Conservation (phyloP, 768 basidiomycete genomes). For the Serendipita vermifera region DNA sequence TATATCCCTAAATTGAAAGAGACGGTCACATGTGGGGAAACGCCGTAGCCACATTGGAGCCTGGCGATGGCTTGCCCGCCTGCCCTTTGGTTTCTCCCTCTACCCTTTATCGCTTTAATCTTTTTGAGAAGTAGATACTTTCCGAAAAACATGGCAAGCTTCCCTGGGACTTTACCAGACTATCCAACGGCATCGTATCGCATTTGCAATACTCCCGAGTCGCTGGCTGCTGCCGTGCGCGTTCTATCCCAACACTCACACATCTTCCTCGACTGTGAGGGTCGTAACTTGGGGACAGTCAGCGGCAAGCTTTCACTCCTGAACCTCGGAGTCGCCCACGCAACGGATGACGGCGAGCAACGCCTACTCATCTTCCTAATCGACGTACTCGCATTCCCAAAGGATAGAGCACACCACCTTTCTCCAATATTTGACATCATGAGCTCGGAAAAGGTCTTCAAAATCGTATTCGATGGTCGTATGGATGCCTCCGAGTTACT, state of each 20-base stretch:
- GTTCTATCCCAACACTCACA: not conserved
- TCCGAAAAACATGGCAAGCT: too few relatives aligned
- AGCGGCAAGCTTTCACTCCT: not conserved
- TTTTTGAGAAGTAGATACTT: too few relatives aligned
- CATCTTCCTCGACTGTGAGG: not conserved
- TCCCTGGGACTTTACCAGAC: too few relatives aligned
- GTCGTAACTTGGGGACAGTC: not conserved
- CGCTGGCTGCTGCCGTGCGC: not conserved
- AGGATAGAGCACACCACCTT: not conserved
- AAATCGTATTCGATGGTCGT: not conserved
- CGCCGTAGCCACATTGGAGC: too few relatives aligned
- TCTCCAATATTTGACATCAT: not conserved
- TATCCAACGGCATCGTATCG: not conserved
- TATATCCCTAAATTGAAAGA: too few relatives aligned
- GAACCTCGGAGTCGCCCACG: not conserved
- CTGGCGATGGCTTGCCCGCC: too few relatives aligned
- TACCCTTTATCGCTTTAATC: too few relatives aligned
- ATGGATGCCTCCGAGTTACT: slow-evolving; percentile 3
- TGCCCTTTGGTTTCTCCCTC: too few relatives aligned
- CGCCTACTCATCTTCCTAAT: slow-evolving; percentile 4
- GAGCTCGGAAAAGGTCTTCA: not conserved
- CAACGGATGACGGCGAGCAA: not conserved
- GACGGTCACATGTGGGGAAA: too few relatives aligned
- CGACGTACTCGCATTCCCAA: not conserved
- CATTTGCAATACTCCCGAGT: not conserved